phyloP scores from a whole-genome alignment of 306 rosid genomes.

The Geum urbanum region DNA sequence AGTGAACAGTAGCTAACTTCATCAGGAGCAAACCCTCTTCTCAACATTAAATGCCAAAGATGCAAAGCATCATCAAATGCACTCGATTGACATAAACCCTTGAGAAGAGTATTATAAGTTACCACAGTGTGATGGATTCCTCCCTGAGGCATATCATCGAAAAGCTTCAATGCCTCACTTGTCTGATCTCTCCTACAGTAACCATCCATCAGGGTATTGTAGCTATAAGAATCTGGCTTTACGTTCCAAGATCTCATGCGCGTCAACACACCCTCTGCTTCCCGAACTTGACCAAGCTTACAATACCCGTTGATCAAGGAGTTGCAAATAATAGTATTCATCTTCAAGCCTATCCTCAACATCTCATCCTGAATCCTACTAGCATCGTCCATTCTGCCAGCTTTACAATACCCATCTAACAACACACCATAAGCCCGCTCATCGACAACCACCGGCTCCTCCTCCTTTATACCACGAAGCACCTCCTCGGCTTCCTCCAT shows the following conservation, averaged over 20 bases:
- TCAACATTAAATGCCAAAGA: conserved; percentile 59
- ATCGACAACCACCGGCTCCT: conserved; percentile 45
- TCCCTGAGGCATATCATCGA: conserved; percentile 51
- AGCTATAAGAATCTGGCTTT: conserved; percentile 49
- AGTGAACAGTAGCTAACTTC: conserved; percentile 75
- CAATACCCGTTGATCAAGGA: conserved; percentile 71
- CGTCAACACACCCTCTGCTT: conserved; percentile 47
- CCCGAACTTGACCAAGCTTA: conserved; percentile 40
- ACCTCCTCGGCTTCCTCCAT: conserved; percentile 63
- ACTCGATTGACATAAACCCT: conserved; percentile 50
- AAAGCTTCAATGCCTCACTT: conserved; percentile 43
- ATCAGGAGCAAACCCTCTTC: conserved; percentile 52
- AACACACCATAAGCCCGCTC: conserved; percentile 59
- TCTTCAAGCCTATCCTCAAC: conserved; percentile 48
- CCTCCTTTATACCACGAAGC: conserved; percentile 44
- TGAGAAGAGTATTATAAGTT: conserved; percentile 68
- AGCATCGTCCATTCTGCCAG: conserved; percentile 65
- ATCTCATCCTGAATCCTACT: conserved; percentile 63
- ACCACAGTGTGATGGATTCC: conserved; percentile 54
- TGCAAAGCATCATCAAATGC: conserved; percentile 47
- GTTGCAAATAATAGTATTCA: conserved; percentile 66
- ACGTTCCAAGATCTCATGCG: conserved; percentile 49
- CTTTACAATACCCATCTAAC: conserved; percentile 62
- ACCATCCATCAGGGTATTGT: conserved; percentile 42
- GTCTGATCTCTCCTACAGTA: conserved; percentile 31